A percentile compares a stretch with the other conserved stretches of the same genome.
These are phyloP conservation scores for Ceratobasidium sp. DNA, from an alignment of 1,284 basidiomycete species.

Conservation along the genomic window DNA sequence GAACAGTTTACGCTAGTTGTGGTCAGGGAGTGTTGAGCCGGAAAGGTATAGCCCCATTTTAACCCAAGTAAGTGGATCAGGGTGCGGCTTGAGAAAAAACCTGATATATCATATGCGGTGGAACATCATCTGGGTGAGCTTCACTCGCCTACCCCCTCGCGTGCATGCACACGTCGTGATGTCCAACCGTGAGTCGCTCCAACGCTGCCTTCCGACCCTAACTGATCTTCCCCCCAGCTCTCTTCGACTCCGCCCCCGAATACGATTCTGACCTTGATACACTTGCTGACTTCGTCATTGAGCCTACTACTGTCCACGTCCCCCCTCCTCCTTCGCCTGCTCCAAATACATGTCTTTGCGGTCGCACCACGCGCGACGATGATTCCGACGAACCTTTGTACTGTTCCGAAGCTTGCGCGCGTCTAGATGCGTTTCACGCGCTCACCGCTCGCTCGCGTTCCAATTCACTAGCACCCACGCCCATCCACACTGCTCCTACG, in stretches of 20 bases:
- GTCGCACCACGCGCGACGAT: conserved; percentile 26
- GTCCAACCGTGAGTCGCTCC: conserved; percentile 31
- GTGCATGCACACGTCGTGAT: conserved; percentile 5
- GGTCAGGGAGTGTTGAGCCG: too few species aligned
- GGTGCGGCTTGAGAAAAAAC: conserved; percentile 23
- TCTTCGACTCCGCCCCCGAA: conserved; percentile 38
- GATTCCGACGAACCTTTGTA: conserved; percentile 32
- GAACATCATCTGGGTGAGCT: conserved; percentile 7
- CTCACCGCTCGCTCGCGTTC: conserved; percentile 37
- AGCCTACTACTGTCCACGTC: conserved; percentile 31
- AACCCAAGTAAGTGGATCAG: neutral
- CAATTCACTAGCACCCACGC: conserved; percentile 29
- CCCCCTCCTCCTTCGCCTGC: conserved; percentile 20
- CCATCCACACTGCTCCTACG: conserved; percentile 18
- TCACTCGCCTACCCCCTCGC: conserved; percentile 4
- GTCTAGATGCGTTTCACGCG: conserved; percentile 31
- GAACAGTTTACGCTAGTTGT: neutral
- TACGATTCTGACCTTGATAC: conserved; percentile 37
- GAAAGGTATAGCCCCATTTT: neutral
- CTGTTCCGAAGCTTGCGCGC: conserved; percentile 34
- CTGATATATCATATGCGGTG: conserved; percentile 14
- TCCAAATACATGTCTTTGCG: conserved; percentile 34
- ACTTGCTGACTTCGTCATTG: conserved; percentile 33
- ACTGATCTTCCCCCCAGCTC: neutral
- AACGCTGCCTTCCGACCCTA: neutral